phyloP scores from a whole-genome alignment of 2,329 filamentous ascomycete genomes.

The Tolypocladium amazonense region DNA sequence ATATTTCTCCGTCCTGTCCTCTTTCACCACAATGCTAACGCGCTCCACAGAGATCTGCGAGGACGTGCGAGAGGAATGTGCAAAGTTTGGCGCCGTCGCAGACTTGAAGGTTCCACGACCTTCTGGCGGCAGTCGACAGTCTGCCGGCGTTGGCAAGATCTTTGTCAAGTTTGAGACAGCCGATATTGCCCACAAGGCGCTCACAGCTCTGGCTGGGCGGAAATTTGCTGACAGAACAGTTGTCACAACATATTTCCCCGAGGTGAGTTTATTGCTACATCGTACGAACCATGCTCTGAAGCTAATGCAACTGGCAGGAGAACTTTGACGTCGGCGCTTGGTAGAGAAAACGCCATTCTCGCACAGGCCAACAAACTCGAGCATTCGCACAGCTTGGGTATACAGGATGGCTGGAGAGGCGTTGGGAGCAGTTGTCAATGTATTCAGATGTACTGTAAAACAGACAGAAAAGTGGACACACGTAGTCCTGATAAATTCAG shows the following conservation, averaged over 20 bases:
- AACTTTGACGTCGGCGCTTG: conserved; percentile 90
- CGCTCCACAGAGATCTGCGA: conserved; percentile 74
- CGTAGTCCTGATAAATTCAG: background rate
- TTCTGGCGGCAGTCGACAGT: conserved; percentile 69
- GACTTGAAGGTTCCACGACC: conserved; percentile 93
- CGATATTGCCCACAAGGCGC: conserved; percentile 71
- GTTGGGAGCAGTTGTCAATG: background rate
- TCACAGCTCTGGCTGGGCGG: conserved; percentile 81
- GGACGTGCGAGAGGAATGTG: conserved; percentile 86
- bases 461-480: conserved; percentile 1
- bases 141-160: conserved; percentile 91
- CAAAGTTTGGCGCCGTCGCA: conserved; percentile 75
- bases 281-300: background rate
- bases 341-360: conserved; percentile 34
- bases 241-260: conserved; percentile 91
- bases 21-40: background rate
- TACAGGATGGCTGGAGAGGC: background rate
- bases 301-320: conserved; percentile 48
- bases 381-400: conserved; percentile 4
- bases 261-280: conserved; percentile 42
- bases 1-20: background rate
- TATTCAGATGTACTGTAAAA: conserved; percentile 7
- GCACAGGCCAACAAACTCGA: background rate
- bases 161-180: conserved; percentile 83
- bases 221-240: conserved; percentile 97